Evolutionary conservation across 257 asterid species (phyloP), one percentile per base, ranked within the genome.

Genomic region (Craterostigma plantagineum): DNA sequence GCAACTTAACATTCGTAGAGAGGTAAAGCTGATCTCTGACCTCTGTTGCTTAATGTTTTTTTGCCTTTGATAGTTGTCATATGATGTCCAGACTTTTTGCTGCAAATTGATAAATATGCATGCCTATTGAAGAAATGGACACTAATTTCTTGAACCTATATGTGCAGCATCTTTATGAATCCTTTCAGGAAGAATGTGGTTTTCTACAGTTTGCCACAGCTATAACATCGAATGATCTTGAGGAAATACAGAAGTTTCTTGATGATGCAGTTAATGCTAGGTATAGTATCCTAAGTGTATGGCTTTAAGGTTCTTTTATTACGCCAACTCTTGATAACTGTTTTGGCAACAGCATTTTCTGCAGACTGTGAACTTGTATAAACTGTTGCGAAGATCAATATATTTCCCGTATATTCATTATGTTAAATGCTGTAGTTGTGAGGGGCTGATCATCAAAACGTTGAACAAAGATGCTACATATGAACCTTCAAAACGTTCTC

Each of bases 401-500:
- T 53, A 37, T 11, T 7, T 41, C 12, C 38, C 11, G 35, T 12
- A n/a, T n/a, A 16, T 35, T 48, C 38, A 38, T 43, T 33, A 45
- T 12, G 27, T 50, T 51, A 37, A 53, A 23, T 62, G 53, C 49
- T 63, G 57, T 76, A 90, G 94, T 65, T 79, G 64, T 43, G 96
- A 90, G 71, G 96, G 96, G 39, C 63, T 83, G 75, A 90, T 90
- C 56, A 80, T 90, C 79, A 90, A 90, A 64, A 90, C 92, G 42
- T 65, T 90, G 73, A 77, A 46, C 40, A 79, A 57, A 64, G 94
- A 83, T 61, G 96, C 99, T 13, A 80, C 94, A 14, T 90, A 83
- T 49, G 99, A 90, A 73, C 96, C 96, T 50, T 65, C 99, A 16
- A 80, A 83, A 53, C 66, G 96, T 53, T 90, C 99, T 44, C 52